Evolutionary conservation across 163 green algal genomes (phyloP).

Genomic region (Trebouxiophyceae sp.): DNA sequence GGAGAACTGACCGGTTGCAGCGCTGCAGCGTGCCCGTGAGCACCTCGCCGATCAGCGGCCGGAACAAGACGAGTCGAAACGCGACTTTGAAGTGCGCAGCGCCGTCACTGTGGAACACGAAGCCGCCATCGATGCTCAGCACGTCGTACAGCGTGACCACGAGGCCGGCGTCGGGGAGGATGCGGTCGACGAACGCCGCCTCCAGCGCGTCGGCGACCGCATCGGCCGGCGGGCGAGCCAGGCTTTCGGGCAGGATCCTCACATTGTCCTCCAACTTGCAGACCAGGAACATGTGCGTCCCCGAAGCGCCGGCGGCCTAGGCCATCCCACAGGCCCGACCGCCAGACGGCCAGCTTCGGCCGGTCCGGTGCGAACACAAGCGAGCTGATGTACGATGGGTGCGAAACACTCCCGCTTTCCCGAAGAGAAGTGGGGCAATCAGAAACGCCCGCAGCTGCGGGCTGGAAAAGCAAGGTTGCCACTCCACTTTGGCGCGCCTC

Average conservation of each 20-base stretch:
- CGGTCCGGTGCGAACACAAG: no score
- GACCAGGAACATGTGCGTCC: conserved; percentile 55
- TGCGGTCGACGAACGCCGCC: conserved; percentile 65
- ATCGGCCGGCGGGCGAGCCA: conserved; percentile 46
- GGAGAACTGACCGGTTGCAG: conserved; percentile 8
- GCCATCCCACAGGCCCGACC: no score
- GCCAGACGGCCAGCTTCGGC: no score
- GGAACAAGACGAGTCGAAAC: conserved; percentile 86
- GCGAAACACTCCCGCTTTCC: no score
- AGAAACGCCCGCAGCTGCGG: no score
- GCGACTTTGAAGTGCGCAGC: conserved; percentile 57
- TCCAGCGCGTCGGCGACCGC: conserved; percentile 71
- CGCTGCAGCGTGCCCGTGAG: conserved; percentile 69
- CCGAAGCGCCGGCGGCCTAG: no score
- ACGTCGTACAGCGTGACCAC: conserved; percentile 89
- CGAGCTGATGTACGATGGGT: no score
- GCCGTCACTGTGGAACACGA: conserved; percentile 78
- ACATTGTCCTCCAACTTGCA: conserved; percentile 67
- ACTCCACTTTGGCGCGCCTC: no score
- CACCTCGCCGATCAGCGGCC: conserved; percentile 80
- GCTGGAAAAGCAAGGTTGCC: no score
- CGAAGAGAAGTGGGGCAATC: no score
- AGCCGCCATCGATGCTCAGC: conserved; percentile 65
- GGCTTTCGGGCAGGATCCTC: conserved; percentile 57
- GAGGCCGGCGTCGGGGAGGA: conserved; percentile 74